Base-by-base conservation (phyloP, 2,329 filamentous ascomycete genomes). In the Fusarium chaquense region DNA sequence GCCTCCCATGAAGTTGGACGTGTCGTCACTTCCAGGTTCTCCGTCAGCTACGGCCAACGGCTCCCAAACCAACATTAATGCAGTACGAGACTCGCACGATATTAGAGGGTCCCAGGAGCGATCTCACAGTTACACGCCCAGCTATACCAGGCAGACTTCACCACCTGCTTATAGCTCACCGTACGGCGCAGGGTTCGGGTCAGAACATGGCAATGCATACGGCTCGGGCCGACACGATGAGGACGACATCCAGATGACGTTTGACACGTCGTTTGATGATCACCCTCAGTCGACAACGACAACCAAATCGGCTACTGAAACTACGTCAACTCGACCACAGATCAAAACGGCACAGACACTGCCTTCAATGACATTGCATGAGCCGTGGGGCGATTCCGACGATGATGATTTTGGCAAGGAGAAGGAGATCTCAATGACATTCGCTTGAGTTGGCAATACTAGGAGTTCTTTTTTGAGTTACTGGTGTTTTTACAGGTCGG, bases 1-100 rank as follows among this genome's bases (percentile, higher is more conserved):
- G 26, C 94, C 95, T 46, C 93, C 94, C 0, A 97, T 98, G 87
- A 96, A 93, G 78, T 86, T 98, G 60, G 87, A 91, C 65, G 73
- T 90, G 33, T 75, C 80, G 2, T 77, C 81, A n/a, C 65, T 75
- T 15, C 68, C 75, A 18, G 50, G 68, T 6, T 69, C 73, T 18
- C 70, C 76, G 9, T 65, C 70, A 5, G 67, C 63, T 8, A 73
- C 75, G 10, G 60, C 47, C n/a, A 61, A 70, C 41, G 59, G 64
- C 56, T 65, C 71, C 22, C 71, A 70, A 38, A 62, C 57, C 20
- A 67, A 72, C 36, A 53, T 65, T 16, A 24, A 55, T 24, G n/a
- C 58, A 22, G 40, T 62, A 40, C 64, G 77, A 20, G 63, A 73
- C 20, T 73, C 74, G n/a, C 73, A 70, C 62, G 76, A 75, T 6